Evolutionary conservation across 2,329 filamentous ascomycete genomes (phyloP).

Genomic region (Orbilia oligospora): DNA sequence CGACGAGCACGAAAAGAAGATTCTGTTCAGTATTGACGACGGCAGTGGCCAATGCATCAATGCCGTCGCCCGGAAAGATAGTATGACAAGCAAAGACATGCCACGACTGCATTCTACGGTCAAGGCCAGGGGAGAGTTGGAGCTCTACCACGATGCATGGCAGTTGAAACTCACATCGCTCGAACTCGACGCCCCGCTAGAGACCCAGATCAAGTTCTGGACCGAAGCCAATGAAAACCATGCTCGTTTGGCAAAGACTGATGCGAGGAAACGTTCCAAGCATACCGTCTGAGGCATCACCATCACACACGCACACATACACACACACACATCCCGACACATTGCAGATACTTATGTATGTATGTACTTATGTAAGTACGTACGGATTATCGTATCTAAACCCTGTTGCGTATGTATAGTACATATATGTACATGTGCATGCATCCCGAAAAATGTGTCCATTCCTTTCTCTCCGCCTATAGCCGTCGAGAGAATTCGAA

Average conservation of each 20-base stretch:
- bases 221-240: conserved; percentile 48
- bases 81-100: conserved; percentile 21
- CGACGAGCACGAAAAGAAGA: conserved; percentile 40
- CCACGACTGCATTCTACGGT: conserved; percentile 52
- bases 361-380: neutral
- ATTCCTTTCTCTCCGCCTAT: conserved; percentile 25
- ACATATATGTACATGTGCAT: conserved; percentile 16
- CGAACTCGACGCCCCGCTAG: conserved; percentile 34
- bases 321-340: conserved; percentile 1
- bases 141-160: conserved; percentile 46
- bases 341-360: conserved; percentile 11
- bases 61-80: conserved; percentile 20
- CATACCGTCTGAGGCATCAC: conserved; percentile 21
- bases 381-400: conserved; percentile 14
- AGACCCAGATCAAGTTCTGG: conserved; percentile 51
- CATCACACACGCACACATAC: neutral
- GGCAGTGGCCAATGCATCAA: conserved; percentile 55
- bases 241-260: conserved; percentile 20
- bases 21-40: conserved; percentile 52
- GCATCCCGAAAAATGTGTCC: conserved; percentile 18
- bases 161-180: conserved; percentile 48
- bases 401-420: neutral
- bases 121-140: conserved; percentile 48
- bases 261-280: conserved; percentile 31
- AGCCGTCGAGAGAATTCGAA: conserved; percentile 15